Evolutionary conservation across 257 asterid species (phyloP), one percentile per base, ranked within the genome.

Genomic region (Primulina huaijiensis): DNA sequence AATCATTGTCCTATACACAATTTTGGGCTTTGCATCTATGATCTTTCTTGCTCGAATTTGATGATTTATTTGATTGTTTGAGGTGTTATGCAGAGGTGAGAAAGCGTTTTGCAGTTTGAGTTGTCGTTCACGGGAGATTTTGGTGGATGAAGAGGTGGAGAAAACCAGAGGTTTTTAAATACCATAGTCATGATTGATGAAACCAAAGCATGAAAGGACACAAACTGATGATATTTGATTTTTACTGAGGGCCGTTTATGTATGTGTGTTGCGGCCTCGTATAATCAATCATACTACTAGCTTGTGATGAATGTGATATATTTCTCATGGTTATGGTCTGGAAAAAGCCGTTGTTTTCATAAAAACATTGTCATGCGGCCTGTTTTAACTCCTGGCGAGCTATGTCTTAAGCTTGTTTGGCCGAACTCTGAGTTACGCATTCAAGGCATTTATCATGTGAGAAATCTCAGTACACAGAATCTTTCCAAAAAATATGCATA

Each of bases 51-150:
- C 21, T 60, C 17, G 2, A 35, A 0, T 8, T 29, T 66, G 33
- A 58, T 14, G 30, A 17, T 8, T 12, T 74, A 29, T 75, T 75
- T 57, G 77, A 20, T 55, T 73, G 33, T 56, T 81, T 71, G 69
- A 38, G 72, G 30, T 74, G 25, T n/a, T 37, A 12, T 68, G 77
- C 91, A 91, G 97, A 72, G 95, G 95, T 8, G 98, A 89, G 85
- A 87, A 82, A 69, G 94, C 97, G 3, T 94, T 94, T 79, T 94
- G 99, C 89, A 94, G 99, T 68, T 60, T 68, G 19, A 62, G 29
- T 70, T 94, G 99, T 86, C 91, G 99, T 10, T 71, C 88, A 30
- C 78, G 67, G 82, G 95, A 76, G 80, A 89, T 94, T 74, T 82
- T 87, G 82, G 72, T 80, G 34, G 97, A 93, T 10, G 96, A 87